A percentile compares a stretch with the other conserved stretches of the same genome.
phyloP scores from a whole-genome alignment of 169 alveolate species.

The Eimeria sp. region DNA sequence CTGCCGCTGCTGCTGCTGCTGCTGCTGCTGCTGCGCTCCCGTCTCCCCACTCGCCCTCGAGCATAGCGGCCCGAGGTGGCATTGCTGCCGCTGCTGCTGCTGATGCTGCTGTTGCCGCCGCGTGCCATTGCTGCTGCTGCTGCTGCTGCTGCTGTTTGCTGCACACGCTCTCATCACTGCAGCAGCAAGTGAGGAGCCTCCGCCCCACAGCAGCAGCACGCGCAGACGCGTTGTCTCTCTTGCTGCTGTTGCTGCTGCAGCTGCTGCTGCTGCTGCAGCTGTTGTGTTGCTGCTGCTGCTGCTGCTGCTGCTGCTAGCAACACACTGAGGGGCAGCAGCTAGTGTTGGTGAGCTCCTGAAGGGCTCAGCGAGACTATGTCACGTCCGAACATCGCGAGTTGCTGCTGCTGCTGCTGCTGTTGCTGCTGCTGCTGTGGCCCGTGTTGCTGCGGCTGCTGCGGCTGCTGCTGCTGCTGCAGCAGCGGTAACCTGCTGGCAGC shows the following conservation, averaged over 20 bases:
- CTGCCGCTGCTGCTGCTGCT: slow-evolving; percentile 1
- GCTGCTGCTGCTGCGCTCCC: background rate
- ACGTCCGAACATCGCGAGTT: too few relatives aligned
- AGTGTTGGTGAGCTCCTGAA: too few relatives aligned
- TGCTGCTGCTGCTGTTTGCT: too few relatives aligned
- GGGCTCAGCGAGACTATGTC: too few relatives aligned
- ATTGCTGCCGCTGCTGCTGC: slow-evolving; percentile 38
- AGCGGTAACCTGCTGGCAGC: background rate
- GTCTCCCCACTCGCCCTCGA: background rate
- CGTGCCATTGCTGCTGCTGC: too few relatives aligned
- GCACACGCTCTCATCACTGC: too few relatives aligned
- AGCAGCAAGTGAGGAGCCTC: too few relatives aligned
- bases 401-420: background rate
- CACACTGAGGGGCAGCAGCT: slow-evolving; percentile 7
- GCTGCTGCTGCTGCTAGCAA: slow-evolving; percentile 45
- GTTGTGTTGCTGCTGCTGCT: slow-evolving; percentile 37
- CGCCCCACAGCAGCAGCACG: too few relatives aligned
- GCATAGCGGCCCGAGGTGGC: background rate
- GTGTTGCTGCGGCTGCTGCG: slow-evolving; percentile 21
- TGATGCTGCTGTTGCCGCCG: slow-evolving; percentile 21
- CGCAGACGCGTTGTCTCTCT: too few relatives aligned
- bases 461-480: slow-evolving; percentile 41
- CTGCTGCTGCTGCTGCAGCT: slow-evolving; percentile 19
- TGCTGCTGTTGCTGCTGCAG: slow-evolving; percentile 16
- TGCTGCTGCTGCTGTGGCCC: slow-evolving; percentile 10